Percentiles rank a stretch among this genome's conserved stretches.
These are phyloP conservation scores for Endoconidiophora polonica DNA, from an alignment of 2,329 filamentous ascomycete genomes.

Conservation along the genomic window DNA sequence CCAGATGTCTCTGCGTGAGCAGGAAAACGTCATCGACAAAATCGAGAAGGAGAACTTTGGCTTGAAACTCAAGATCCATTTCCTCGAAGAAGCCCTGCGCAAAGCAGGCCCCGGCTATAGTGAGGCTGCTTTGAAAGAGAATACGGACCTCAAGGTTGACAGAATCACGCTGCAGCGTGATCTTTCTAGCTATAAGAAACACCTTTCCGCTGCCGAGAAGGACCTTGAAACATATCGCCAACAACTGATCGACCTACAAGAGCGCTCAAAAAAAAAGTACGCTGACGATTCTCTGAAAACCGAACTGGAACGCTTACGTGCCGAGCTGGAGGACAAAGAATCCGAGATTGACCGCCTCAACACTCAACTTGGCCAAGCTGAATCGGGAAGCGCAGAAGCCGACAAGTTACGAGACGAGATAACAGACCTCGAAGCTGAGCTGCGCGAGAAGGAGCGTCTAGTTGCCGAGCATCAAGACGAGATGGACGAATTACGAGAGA, in stretches of 20 bases:
- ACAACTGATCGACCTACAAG: conserved; percentile 68
- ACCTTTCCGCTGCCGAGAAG: conserved; percentile 63
- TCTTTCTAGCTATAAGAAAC: conserved; percentile 71
- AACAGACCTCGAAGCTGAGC: conserved; percentile 55
- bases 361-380: conserved; percentile 35
- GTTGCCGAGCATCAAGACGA: conserved; percentile 63
- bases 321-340: conserved; percentile 39
- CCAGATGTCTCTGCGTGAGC: conserved; percentile 77
- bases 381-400: conserved; percentile 5
- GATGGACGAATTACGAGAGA: conserved; percentile 47
- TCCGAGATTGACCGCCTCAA: conserved; percentile 44
- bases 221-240: conserved; percentile 71
- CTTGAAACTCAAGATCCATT: conserved; percentile 92
- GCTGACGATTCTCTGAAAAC: conserved; percentile 51
- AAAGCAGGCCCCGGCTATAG: conserved; percentile 84
- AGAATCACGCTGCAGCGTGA: conserved; percentile 81
- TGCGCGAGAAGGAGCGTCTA: conserved; percentile 58
- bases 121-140: conserved; percentile 77
- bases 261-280: conserved; percentile 62
- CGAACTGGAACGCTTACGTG: conserved; percentile 41
- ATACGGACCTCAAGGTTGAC: conserved; percentile 88
- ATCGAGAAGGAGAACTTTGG: conserved; percentile 98
- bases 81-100: conserved; percentile 75
- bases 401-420: conserved; percentile 53
- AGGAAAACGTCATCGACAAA: conserved; percentile 87